A percentile compares a stretch with the other conserved stretches of the same genome.
Conservation (phyloP, 2,329 filamentous ascomycete genomes). For the Fusarium marasasianum region DNA sequence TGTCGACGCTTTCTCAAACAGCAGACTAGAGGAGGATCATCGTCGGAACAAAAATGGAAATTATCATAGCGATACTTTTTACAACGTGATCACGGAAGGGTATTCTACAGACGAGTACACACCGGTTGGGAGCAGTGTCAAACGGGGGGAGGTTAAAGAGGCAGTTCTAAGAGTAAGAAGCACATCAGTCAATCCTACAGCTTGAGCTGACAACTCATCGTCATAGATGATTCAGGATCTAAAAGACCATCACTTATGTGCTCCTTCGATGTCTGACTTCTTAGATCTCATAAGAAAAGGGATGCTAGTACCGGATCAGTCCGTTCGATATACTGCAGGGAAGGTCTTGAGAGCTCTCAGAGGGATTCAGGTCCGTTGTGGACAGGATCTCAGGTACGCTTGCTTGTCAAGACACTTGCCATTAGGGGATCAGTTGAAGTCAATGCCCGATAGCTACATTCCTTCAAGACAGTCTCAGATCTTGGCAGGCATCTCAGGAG, state of each 20-base stretch:
- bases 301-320: background rate
- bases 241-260: background rate
- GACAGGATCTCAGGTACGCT: background rate
- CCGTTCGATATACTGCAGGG: background rate
- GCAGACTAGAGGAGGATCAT: background rate
- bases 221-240: background rate
- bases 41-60: background rate
- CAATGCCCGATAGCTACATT: background rate
- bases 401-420: background rate
- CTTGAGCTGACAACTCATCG: background rate
- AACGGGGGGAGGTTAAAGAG: background rate
- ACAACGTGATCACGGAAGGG: background rate
- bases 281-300: background rate
- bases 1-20: background rate
- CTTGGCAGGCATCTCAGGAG: background rate
- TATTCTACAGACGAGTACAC: no score
- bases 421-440: background rate
- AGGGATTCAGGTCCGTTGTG: background rate
- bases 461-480: background rate
- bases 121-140: background rate
- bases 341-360: background rate
- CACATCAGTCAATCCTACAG: background rate
- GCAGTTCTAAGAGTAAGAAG: background rate
- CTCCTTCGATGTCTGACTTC: background rate
- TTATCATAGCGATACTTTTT: background rate